Evolutionary conservation across 441 rosid species (phyloP), one percentile per base, ranked within the genome.

Genomic region (Arabidopsis lyrata): DNA sequence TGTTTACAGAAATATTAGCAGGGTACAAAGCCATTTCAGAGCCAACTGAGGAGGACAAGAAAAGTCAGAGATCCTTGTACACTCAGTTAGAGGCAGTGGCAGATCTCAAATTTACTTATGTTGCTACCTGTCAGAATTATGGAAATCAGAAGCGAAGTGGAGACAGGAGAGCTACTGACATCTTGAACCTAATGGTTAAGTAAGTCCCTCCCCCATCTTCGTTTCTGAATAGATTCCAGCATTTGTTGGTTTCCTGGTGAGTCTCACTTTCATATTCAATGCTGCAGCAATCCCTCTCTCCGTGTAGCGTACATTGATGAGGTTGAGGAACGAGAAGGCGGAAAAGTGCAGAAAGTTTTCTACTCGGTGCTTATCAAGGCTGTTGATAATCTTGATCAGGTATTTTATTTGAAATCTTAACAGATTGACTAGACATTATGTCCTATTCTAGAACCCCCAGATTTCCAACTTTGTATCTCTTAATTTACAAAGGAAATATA

Each of bases 241-340:
- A 61, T 44, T 77, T 62, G 48, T 57, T 78, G 68, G 63, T 63
- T 71, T 70, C 57, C 41, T 36, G 62, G 41, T 65, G 13, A 64
- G 45, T 57, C 72, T 74, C 60, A 77, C 63, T 77, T 52, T 29
- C 68, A 64, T 42, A 75, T 68, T 60, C 66, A 38, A 60, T 55
- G 72, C 65, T 82, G 66, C 83, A 95, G 99, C 80, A 90, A 95
- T 71, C 97, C 99, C 48, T 80, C 98, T 74, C 93, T 93, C 62
- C 95, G 95, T 68, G 97, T 95, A 64, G 99, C 99, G 78, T 95
- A 87, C 70, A 95, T 95, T 66, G 99, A 95, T 42, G 99, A 91
- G 79, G 89, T 91, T 73, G 99, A 95, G 81, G 98, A 91, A 86
- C 84, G 93, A 39, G 95, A 91, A 63, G 87, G 86, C 27, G 91